phyloP scores from a whole-genome alignment of 371 early-diverging fungal genomes.

The Saksenaea oblongispora region DNA sequence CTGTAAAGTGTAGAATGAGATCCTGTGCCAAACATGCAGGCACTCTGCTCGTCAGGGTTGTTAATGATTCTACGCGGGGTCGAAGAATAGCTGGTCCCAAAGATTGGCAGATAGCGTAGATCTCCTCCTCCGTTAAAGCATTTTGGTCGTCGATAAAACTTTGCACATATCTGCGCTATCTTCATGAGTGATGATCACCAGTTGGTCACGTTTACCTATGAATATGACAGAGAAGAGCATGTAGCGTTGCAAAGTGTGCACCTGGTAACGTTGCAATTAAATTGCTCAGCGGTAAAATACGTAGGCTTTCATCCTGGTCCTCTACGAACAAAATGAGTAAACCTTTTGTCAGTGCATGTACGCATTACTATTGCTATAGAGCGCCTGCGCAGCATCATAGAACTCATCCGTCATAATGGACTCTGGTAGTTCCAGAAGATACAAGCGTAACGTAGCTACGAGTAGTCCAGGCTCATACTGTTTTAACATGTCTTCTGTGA shows the following conservation, averaged over 20 bases:
- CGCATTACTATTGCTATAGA: constrained; percentile 59
- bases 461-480: constrained; percentile 59
- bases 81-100: constrained; percentile 61
- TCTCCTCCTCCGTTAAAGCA: not conserved
- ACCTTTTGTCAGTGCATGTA: not conserved
- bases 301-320: constrained; percentile 48
- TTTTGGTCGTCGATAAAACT: not conserved
- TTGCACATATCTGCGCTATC: not conserved
- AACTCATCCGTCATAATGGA: constrained; percentile 70
- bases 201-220: constrained; percentile 30
- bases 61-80: constrained; percentile 47
- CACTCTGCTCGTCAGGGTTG: constrained; percentile 56
- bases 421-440: constrained; percentile 71
- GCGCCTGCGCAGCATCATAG: constrained; percentile 70
- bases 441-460: constrained; percentile 67
- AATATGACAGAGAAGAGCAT: constrained; percentile 44
- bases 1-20: constrained; percentile 40
- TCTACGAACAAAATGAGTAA: constrained; percentile 1
- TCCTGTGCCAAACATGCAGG: constrained; percentile 52
- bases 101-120: constrained; percentile 39
- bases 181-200: not conserved
- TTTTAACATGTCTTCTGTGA: constrained; percentile 56
- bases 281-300: constrained; percentile 52
- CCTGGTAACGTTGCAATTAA: constrained; percentile 59
- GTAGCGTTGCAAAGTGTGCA: constrained; percentile 55